Evolutionary conservation across 2,329 filamentous ascomycete genomes (phyloP), one percentile per base, ranked within the genome.

Genomic region (Fusarium ramigenum): DNA sequence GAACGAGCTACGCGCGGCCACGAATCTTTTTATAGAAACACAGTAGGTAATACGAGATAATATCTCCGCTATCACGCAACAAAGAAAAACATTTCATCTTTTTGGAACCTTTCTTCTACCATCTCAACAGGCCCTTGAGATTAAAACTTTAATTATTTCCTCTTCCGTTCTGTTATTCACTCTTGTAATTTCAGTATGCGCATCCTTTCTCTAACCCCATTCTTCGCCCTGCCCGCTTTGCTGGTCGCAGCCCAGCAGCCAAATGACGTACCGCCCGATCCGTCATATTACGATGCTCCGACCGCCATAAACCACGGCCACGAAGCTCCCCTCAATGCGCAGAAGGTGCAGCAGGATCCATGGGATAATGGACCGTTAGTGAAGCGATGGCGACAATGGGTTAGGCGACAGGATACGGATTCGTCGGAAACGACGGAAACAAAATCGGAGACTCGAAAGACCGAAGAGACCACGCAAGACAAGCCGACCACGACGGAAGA

Each of bases 21-120:
- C 2, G 2, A 7, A 7, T 70, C 66, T 69, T 69, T 69, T 69
- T 69, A 69, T 69, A 69, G 66, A 19, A 69, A 69, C 66, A 49
- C 11, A 1, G n/a, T 57, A 32, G 12, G 40, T 58, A 49, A 49
- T 58, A 58, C 54, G 54, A 58, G 32, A 28, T 49, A 15, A 37
- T 11, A 37, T 58, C 54, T 58, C 54, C 54, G 54, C 54, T n/a
- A 46, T 58, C 32, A 58, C 40, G 54, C 40, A 37, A 58, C 23
- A 37, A 49, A n/a, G 19, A 30, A 58, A 58, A 49, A 34, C 39
- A 58, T 19, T 21, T 21, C 3, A 9, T n/a, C 10, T 36, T n/a
- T 7, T 9, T 7, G 6, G 19, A 36, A 60, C 11, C 16, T 23
- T 36, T 21, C 14, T n/a, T 32, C 11, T 28, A 1, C 21, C 28